Conservation (phyloP, 2,329 filamentous ascomycete species). For the Cryphonectria nitschkei region DNA sequence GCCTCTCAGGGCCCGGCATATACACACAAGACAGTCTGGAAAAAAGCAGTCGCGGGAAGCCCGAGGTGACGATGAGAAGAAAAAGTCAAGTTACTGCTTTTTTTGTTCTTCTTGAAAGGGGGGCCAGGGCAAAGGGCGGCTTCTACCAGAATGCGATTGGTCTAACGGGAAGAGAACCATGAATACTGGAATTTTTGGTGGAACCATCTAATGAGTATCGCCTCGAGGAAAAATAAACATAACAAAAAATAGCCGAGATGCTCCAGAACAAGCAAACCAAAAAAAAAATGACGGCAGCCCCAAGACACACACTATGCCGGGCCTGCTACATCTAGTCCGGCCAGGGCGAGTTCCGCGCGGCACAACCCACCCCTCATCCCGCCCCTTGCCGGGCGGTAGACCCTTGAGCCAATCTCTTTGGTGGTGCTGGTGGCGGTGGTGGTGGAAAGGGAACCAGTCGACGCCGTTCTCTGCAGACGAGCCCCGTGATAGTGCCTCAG, state of each 20-base stretch:
- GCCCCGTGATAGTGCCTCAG: not conserved
- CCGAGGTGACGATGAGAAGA: too few relatives aligned
- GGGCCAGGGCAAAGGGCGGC: not conserved
- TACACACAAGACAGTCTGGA: not conserved
- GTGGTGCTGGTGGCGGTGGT: not conserved
- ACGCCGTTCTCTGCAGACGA: not conserved
- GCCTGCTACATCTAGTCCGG: not conserved
- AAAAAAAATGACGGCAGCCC: not conserved
- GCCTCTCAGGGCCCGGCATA: not conserved
- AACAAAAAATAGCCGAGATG: constrained; percentile 1
- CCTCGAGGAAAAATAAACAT: constrained; percentile 3
- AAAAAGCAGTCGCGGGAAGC: not conserved
- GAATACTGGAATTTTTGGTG: constrained; percentile 19
- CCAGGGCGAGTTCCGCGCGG: not conserved
- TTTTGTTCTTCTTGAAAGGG: not conserved
- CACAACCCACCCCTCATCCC: not conserved
- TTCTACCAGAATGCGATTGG: not conserved
- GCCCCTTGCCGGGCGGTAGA: not conserved
- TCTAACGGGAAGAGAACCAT: constrained; percentile 5
- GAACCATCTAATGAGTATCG: constrained; percentile 27
- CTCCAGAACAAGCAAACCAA: not conserved
- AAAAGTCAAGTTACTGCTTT: not conserved
- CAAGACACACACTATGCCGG: not conserved
- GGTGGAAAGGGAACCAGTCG: not conserved
- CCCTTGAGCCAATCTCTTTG: not conserved